phyloP scores from a whole-genome alignment of 179 eudicot species.

The Vitellaria paradoxa region DNA sequence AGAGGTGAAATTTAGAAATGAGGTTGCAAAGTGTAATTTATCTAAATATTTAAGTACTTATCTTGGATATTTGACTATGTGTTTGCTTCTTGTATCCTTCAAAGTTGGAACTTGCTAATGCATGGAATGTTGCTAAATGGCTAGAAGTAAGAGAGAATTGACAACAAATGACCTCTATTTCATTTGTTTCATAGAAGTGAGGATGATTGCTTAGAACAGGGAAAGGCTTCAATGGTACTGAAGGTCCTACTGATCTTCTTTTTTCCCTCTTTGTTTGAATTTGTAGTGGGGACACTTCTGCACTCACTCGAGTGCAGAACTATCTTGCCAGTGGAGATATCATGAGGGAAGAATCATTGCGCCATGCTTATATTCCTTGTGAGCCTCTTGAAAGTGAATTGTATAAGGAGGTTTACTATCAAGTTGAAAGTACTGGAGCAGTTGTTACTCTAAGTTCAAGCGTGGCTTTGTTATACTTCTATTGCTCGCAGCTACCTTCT shows the following conservation, averaged over 20 bases:
- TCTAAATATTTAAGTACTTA: background rate
- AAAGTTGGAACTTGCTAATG: background rate
- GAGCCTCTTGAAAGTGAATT: constrained; percentile 45
- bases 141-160: background rate
- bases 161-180: background rate
- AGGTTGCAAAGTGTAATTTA: too few relatives aligned
- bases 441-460: constrained; percentile 70
- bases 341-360: constrained; percentile 71
- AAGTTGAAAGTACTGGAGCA: constrained; percentile 86
- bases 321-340: constrained; percentile 61
- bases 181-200: background rate
- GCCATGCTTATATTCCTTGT: constrained; percentile 74
- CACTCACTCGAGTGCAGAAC: constrained; percentile 39
- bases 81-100: background rate
- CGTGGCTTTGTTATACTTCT: constrained; percentile 63
- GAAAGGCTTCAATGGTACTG: background rate
- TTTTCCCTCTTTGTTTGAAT: constrained; percentile 10
- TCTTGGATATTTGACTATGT: background rate
- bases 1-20: too few relatives aligned
- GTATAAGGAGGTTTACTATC: constrained; percentile 44
- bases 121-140: background rate
- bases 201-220: background rate
- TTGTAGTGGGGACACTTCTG: constrained; percentile 56
- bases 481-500: constrained; percentile 89
- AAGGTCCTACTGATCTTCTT: background rate